Base-by-base conservation (phyloP, 192 early-diverging fungal species). In the Linnemannia zychae region DNA sequence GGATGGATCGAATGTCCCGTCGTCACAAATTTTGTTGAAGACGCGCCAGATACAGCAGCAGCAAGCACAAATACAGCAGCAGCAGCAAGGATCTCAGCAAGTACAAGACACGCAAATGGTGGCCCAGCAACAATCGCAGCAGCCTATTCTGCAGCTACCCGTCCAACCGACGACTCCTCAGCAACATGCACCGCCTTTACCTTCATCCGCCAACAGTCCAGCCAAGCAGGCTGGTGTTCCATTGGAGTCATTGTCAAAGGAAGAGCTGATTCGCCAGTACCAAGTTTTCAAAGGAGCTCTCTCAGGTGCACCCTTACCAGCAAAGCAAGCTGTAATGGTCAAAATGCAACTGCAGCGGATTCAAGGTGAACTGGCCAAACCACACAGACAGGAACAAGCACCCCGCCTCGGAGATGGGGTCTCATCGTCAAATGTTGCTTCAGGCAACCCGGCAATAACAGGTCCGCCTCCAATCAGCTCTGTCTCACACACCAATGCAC, bases 331-430 rank as follows among this genome's bases (percentile, higher is more conserved):
- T 31, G 48, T 40, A 1, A 1, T 50, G 5, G 69, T 66, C n/a
- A 78, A 74, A 33, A 72, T 78, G 69, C 81, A 84, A 17, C 33
- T 84, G 7, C 81, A 84, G 34, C 72, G 74, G 63, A 73, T 84
- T 7, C 81, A 78, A 33, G 46, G 28, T 13, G 81, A 77, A 36
- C 47, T 84, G 50, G 24, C 76, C 4, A 84, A 75, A 33, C 76
- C 81, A 16, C 65, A 78, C 36, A 63, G 76, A 31, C 81, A 82
- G 50, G 73, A 77, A 34, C 67, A 77, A 63, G 18, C 48, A 38
- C 63, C 80, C 40, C 74, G 50, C 22, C 33, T 71, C 2, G 77
- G 77, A 24, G 46, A 15, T 11, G 57, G 50, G 0, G 69, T 47
- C 28, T 47, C 33, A 3, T 20, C 73, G 53, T 28, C 28, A 4